Percentiles rank a stretch among this genome's conserved stretches.
These are phyloP conservation scores for Blastocystis sp. DNA, from an alignment of 352 stramenopile species.

Conservation along the genomic window DNA sequence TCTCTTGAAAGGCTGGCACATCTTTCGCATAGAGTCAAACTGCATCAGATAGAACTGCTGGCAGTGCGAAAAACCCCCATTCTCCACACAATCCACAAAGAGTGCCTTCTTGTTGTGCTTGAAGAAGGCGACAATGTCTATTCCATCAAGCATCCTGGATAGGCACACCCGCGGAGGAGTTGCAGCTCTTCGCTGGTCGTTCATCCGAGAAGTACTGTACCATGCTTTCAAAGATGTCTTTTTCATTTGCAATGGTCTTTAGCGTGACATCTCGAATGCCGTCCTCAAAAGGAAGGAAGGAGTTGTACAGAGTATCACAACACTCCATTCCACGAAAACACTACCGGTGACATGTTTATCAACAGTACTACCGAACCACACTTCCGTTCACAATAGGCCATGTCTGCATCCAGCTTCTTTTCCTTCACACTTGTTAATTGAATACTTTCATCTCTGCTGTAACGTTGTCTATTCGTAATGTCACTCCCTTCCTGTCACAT, in stretches of 20 bases:
- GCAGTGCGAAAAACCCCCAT: conserved; percentile 1
- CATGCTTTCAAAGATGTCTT: neutral
- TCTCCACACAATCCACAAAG: neutral
- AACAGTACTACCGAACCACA: neutral
- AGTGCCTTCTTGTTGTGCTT: neutral
- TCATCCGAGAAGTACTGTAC: neutral
- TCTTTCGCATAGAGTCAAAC: neutral
- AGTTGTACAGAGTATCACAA: neutral
- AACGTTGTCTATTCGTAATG: too few species aligned
- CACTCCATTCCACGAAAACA: neutral
- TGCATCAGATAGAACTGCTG: conserved; percentile 2
- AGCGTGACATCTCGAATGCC: too few species aligned
- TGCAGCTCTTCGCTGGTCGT: too few species aligned
- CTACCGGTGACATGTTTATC: neutral
- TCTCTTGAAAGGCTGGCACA: neutral
- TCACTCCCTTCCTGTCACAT: too few species aligned
- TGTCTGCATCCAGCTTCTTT: neutral
- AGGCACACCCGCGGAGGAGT: too few species aligned
- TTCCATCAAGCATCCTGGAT: too few species aligned
- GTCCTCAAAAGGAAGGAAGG: too few species aligned
- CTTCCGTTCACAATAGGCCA: neutral
- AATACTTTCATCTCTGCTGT: too few species aligned
- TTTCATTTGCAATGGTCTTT: neutral
- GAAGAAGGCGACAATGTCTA: conserved; percentile 17
- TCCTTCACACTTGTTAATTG: too few species aligned